Conservation (phyloP, 768 basidiomycete genomes). For the Naganishia kalamii region DNA sequence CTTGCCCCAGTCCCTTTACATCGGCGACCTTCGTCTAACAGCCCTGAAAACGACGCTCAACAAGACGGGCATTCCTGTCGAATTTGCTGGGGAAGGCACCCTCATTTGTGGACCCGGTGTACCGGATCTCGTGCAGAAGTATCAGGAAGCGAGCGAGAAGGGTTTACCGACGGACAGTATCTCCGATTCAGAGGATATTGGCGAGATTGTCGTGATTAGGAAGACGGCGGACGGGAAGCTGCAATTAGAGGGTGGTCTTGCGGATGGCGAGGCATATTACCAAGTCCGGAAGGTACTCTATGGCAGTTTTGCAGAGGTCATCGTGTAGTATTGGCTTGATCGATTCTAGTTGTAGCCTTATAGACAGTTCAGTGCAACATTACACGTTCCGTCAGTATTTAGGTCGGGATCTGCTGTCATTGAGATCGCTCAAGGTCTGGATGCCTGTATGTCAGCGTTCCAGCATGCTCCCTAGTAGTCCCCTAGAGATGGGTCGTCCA, state of each 20-base stretch:
- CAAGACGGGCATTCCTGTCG: conserved; percentile 71
- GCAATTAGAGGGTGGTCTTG: conserved; percentile 76
- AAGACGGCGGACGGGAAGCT: conserved; percentile 80
- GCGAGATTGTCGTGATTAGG: conserved; percentile 65
- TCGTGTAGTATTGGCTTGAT: too few relatives aligned
- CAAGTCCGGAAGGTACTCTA: conserved; percentile 84
- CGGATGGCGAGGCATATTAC: conserved; percentile 72
- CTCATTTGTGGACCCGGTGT: conserved; percentile 63
- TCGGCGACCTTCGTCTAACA: conserved; percentile 91
- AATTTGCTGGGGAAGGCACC: conserved; percentile 95
- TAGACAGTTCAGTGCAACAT: too few relatives aligned
- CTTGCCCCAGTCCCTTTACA: conserved; percentile 86
- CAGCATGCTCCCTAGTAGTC: too few relatives aligned
- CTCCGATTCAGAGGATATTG: conserved; percentile 25
- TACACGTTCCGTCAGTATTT: background rate
- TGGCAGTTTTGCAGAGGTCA: conserved; percentile 78
- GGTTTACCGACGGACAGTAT: conserved; percentile 27
- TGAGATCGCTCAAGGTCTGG: too few relatives aligned
- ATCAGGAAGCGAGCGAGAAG: conserved; percentile 51
- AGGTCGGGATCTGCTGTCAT: too few relatives aligned
- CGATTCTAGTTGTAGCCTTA: too few relatives aligned
- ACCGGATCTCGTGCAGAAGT: conserved; percentile 50
- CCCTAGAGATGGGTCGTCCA: too few relatives aligned
- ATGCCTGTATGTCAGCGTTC: too few relatives aligned
- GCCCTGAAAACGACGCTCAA: conserved; percentile 74